Percentiles rank a stretch among this genome's conserved stretches.
Conservation (phyloP, 2,329 filamentous ascomycete genomes). For the Xylariaceae sp. region DNA sequence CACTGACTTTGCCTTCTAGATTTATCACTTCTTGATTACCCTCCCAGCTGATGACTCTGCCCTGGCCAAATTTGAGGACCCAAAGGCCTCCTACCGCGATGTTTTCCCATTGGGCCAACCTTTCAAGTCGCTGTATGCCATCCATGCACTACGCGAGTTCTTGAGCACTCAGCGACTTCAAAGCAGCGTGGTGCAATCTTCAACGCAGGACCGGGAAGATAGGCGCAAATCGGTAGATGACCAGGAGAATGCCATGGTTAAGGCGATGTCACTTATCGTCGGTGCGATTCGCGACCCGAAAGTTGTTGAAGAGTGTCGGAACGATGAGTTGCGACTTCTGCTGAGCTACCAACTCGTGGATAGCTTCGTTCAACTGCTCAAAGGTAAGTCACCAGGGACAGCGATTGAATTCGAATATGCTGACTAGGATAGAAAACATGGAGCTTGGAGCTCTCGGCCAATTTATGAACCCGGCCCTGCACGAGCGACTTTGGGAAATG, state of each 20-base stretch:
- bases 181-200: conserved; percentile 18
- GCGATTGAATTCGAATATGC: too few species aligned
- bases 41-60: conserved; percentile 62
- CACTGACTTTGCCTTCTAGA: conserved; percentile 31
- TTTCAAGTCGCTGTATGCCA: conserved; percentile 66
- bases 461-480: conserved; percentile 16
- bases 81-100: conserved; percentile 44
- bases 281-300: conserved; percentile 52
- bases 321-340: conserved; percentile 36
- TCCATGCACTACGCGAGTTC: conserved; percentile 59
- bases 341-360: conserved; percentile 50
- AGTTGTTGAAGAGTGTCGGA: conserved; percentile 38
- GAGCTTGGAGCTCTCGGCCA: conserved; percentile 11
- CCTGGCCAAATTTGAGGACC: conserved; percentile 49
- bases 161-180: conserved; percentile 35
- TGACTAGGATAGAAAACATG: conserved; percentile 19
- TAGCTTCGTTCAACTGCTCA: conserved; percentile 46
- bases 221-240: conserved; percentile 16
- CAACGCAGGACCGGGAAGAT: conserved; percentile 14
- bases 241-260: conserved; percentile 30
- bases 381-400: too few species aligned
- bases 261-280: conserved; percentile 47
- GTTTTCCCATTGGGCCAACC: conserved; percentile 63
- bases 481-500: conserved; percentile 17
- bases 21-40: conserved; percentile 62